Percentiles rank a stretch among this genome's conserved stretches.
These are phyloP conservation scores for Colletotrichum lentis DNA, from an alignment of 2,329 filamentous ascomycete species.

Conservation along the genomic window DNA sequence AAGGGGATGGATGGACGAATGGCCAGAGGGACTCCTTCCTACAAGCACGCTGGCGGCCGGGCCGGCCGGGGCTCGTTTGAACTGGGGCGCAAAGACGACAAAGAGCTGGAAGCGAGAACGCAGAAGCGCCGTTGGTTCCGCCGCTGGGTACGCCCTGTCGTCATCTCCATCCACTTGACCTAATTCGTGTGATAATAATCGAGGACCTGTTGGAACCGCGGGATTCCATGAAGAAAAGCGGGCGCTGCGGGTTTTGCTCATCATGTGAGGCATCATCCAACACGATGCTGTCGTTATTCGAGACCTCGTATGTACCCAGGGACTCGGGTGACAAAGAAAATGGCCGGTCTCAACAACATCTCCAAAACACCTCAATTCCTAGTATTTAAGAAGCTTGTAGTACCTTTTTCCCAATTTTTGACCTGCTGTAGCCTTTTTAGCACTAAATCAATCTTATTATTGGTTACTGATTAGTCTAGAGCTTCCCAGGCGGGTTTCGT, in stretches of 20 bases:
- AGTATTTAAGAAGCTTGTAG: too few species aligned
- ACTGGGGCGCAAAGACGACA: background rate
- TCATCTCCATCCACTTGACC: background rate
- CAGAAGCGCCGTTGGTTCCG: constrained; percentile 15
- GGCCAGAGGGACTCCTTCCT: background rate
- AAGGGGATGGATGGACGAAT: background rate
- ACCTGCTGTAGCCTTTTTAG: too few species aligned
- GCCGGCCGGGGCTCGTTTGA: background rate
- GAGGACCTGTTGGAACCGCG: constrained; percentile 9
- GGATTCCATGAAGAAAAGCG: constrained; percentile 31
- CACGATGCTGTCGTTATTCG: constrained; percentile 26
- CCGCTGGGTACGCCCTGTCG: constrained; percentile 15
- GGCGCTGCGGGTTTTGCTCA: constrained; percentile 34
- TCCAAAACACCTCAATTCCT: too few species aligned
- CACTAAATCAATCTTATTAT: too few species aligned
- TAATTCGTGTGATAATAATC: background rate
- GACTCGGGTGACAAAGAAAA: too few species aligned
- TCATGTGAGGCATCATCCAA: constrained; percentile 37
- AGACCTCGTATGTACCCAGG: constrained; percentile 27
- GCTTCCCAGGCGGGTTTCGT: too few species aligned
- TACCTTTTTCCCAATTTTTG: too few species aligned
- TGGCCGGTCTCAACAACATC: too few species aligned
- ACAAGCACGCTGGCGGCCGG: constrained; percentile 15
- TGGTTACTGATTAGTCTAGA: too few species aligned
- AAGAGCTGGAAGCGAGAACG: constrained; percentile 2